Evolutionary conservation across 2,329 filamentous ascomycete species (phyloP), one percentile per base, ranked within the genome.

Genomic region (Elsinoe ampelina): DNA sequence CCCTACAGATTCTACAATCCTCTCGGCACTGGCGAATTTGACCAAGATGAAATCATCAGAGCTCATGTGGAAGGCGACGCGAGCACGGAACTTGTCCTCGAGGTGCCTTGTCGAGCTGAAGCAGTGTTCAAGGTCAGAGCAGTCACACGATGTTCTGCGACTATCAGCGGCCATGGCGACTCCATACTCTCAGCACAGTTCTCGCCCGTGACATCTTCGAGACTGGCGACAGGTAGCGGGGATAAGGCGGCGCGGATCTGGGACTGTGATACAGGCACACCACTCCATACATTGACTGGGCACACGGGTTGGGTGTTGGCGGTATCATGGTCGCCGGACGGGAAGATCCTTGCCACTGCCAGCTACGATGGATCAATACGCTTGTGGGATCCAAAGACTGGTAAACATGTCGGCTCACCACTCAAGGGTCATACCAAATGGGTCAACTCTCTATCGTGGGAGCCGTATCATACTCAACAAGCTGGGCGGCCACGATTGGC

Each of bases 191-290:
- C 87, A 30, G 85, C 87, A 2, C 84, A 91, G 38, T 97, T 96
- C 71, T 93, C 87, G 0, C 92, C 92, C 0, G 80, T 81, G 36
- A 83, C 81, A 5, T 92, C 87, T 22, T 83, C 83, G 10, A 80
- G 85, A 58, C 80, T 96, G 70, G 91, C 90, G 0, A 95, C 89
- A 1, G 93, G 92, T 0, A 89, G 86, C 60, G 93, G 93, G 47
- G 93, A 98, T 67, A 86, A 86, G 63, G 96, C 91, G 1, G 92
- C 91, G 0, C 78, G 92, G 57, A 85, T 97, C 73, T 96, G 89
- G 89, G 91, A 98, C 66, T 91, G 89, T 50, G 89, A 96, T 65
- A 96, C 90, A 0, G 91, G 91, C 48, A 96, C 90, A 10, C 90
- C 91, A 0, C 81, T 89, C 60, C 82, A 87, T 70, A 97, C 90